Evolutionary conservation across 2,329 filamentous ascomycete genomes (phyloP).

Genomic region (Fusarium luffae): DNA sequence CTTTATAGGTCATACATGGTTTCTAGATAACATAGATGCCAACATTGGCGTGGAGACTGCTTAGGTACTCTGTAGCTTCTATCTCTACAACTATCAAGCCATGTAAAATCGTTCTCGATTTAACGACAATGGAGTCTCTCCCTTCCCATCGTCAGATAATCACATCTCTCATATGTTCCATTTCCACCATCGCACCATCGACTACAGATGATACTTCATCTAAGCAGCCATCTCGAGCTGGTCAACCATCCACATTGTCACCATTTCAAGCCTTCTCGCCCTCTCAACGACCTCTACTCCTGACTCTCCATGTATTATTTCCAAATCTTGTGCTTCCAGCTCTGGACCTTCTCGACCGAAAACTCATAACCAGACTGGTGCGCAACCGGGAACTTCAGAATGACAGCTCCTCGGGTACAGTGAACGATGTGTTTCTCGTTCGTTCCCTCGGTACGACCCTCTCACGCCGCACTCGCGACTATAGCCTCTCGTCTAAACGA

Average conservation of each 20-base stretch:
- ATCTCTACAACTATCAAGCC: constrained; percentile 3
- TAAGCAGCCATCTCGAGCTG: constrained; percentile 13
- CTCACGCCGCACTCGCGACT: constrained; percentile 39
- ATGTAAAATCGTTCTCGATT: constrained; percentile 6
- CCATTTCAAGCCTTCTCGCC: constrained; percentile 32
- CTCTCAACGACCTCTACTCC: constrained; percentile 67
- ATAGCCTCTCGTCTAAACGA: constrained; percentile 30
- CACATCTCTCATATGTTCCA: constrained; percentile 59
- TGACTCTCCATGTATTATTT: constrained; percentile 87
- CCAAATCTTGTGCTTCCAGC: constrained; percentile 84
- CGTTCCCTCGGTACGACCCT: constrained; percentile 63
- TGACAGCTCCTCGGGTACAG: not conserved
- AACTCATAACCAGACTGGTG: constrained; percentile 70
- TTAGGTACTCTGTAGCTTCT: not conserved
- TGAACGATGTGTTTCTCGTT: constrained; percentile 67
- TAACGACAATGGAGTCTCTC: constrained; percentile 41
- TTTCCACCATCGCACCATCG: constrained; percentile 45
- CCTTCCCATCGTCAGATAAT: constrained; percentile 58
- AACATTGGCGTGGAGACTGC: constrained; percentile 11
- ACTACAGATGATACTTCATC: constrained; percentile 5
- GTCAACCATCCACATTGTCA: constrained; percentile 32
- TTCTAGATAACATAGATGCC: no score
- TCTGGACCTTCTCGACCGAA: constrained; percentile 85
- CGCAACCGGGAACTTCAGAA: constrained; percentile 5
- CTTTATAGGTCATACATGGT: no score